Evolutionary conservation across 202 grass and related monocot species (phyloP).

Genomic region (Thinopyrum obtusiflorum): DNA sequence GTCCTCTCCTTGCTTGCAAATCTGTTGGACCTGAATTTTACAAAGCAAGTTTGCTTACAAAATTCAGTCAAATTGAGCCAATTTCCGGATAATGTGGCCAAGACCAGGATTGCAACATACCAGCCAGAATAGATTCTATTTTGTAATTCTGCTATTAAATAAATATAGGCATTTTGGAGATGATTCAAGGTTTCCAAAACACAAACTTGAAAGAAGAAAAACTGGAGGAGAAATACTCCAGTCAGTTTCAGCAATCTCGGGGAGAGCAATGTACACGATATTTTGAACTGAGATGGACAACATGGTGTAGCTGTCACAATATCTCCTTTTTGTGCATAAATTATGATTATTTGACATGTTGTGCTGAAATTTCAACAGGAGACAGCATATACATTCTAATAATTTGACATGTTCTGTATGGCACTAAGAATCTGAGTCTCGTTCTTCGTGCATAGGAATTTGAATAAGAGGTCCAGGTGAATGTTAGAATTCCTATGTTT

Average conservation of each 20-base stretch:
- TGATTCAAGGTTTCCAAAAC: background rate
- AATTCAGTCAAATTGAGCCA: slow-evolving; percentile 15
- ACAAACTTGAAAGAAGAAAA: background rate
- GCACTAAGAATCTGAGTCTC: too few relatives aligned
- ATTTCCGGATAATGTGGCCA: background rate
- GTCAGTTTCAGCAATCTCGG: background rate
- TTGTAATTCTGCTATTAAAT: background rate
- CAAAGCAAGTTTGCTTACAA: background rate
- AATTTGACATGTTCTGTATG: slow-evolving; percentile 9
- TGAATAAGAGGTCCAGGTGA: too few relatives aligned
- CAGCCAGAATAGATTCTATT: background rate
- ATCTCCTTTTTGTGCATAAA: background rate
- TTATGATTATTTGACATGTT: background rate
- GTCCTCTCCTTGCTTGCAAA: slow-evolving; percentile 50
- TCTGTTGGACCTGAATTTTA: slow-evolving; percentile 62
- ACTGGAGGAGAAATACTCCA: background rate
- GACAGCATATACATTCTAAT: slow-evolving; percentile 2
- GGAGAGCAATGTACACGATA: background rate
- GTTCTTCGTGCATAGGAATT: too few relatives aligned
- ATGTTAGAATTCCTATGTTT: too few relatives aligned
- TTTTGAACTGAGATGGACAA: background rate
- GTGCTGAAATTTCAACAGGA: slow-evolving; percentile 15
- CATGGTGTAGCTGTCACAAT: background rate
- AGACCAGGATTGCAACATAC: background rate
- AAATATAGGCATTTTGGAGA: background rate